These are phyloP conservation scores for Schizosaccharomyces japonicus DNA, from an alignment of 805 yeast species.

Conservation along the genomic window DNA sequence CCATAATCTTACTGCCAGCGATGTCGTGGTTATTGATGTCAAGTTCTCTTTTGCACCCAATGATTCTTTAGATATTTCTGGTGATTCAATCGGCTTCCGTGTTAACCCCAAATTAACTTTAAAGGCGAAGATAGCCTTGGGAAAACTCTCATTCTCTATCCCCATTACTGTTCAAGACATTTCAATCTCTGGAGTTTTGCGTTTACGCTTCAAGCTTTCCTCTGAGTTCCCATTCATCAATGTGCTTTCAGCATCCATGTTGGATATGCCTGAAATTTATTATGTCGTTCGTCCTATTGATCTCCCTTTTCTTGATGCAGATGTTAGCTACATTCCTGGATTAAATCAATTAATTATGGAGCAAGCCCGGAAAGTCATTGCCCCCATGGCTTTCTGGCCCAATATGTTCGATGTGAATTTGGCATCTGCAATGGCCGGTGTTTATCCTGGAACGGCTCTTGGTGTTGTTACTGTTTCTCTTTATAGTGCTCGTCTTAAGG, in stretches of 20 bases:
- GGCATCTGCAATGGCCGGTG: constrained; percentile 72
- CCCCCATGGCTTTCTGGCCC: constrained; percentile 72
- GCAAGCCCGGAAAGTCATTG: constrained; percentile 64
- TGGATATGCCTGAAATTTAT: constrained; percentile 76
- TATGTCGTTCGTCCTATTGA: constrained; percentile 57
- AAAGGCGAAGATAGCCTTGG: constrained; percentile 52
- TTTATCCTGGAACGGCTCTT: constrained; percentile 51
- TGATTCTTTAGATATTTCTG: constrained; percentile 58
- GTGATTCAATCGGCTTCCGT: constrained; percentile 59
- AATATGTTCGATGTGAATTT: constrained; percentile 79
- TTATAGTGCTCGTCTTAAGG: constrained; percentile 46
- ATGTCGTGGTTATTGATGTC: constrained; percentile 96
- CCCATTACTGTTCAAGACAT: constrained; percentile 64
- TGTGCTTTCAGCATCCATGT: constrained; percentile 60
- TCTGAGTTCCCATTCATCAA: constrained; percentile 78
- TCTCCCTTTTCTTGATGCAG: constrained; percentile 67
- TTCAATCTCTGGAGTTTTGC: constrained; percentile 45
- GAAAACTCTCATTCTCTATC: constrained; percentile 32
- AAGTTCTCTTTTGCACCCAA: constrained; percentile 80
- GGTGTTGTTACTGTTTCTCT: constrained; percentile 61
- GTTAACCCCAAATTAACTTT: constrained; percentile 63
- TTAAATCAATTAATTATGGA: constrained; percentile 57
- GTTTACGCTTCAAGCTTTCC: constrained; percentile 77
- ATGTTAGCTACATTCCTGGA: constrained; percentile 70
- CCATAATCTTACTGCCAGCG: constrained; percentile 63